phyloP scores from a whole-genome alignment of 1,284 basidiomycete genomes.

The Pseudozyma tsukubaensis region DNA sequence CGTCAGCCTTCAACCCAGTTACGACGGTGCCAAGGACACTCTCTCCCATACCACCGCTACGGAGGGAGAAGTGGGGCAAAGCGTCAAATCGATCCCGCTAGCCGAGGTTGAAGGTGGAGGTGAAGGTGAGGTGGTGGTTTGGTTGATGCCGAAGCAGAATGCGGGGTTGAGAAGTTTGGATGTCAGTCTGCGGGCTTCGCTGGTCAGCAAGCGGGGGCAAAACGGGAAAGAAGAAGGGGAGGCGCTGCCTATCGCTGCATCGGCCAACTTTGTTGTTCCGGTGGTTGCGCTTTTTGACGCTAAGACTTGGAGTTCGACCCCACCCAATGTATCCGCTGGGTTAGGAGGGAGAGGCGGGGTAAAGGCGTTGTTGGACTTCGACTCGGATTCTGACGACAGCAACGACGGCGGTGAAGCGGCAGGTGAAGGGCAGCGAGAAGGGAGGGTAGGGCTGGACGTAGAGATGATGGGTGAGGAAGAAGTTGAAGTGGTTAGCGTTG shows the following conservation, averaged over 20 bases:
- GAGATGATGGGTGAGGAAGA: slow-evolving; percentile 7
- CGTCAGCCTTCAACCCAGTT: slow-evolving; percentile 29
- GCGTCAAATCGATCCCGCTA: background rate
- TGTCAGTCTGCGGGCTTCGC: slow-evolving; percentile 9
- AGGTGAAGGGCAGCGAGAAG: background rate
- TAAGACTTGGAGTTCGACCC: background rate
- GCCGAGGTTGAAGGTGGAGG: slow-evolving; percentile 7
- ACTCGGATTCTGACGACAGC: background rate
- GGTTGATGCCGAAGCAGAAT: slow-evolving; percentile 15
- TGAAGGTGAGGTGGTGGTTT: slow-evolving; percentile 6
- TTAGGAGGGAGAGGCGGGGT: background rate
- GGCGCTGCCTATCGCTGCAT: slow-evolving; percentile 9
- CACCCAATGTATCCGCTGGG: no score
- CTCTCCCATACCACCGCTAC: background rate
- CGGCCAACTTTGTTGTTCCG: background rate
- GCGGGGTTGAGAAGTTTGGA: slow-evolving; percentile 14
- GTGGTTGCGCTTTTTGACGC: slow-evolving; percentile 15
- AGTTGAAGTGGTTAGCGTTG: slow-evolving; percentile 5
- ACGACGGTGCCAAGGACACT: slow-evolving; percentile 29
- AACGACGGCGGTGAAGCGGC: background rate
- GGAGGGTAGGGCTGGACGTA: slow-evolving; percentile 20
- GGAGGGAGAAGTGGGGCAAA: background rate
- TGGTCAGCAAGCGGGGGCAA: background rate
- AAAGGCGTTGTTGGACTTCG: slow-evolving; percentile 24
- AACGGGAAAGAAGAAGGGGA: slow-evolving; percentile 5